Base-by-base conservation (phyloP, 202 grass and related monocot species). In the Cymbopogon flexuosus region DNA sequence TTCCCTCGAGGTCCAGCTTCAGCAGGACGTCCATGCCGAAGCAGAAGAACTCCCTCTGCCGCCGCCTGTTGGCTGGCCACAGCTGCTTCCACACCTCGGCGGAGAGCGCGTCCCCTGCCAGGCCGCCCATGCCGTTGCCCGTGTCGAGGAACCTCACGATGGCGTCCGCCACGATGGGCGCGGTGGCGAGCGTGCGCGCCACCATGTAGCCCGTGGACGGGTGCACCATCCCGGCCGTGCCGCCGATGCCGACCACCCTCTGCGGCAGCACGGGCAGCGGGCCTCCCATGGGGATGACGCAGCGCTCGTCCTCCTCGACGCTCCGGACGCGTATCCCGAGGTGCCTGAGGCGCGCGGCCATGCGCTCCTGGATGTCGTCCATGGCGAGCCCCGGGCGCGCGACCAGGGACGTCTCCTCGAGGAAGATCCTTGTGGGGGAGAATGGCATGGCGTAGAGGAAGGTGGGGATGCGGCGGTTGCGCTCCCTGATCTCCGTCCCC, bases 371-470 rank as follows among this genome's bases (percentile, higher is more conserved):
- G 87, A 97, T 97, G 84, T 94, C 95, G 51, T 94, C 92, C 89
- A 97, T 92, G 61, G 82, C 51, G 54, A 97, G 81, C 5, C 95
- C 92, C 21, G 95, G 95, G 35, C 95, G 90, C 66, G 92, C 95
- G 0, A 97, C 95, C 13, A 94, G 88, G 9, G 92, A 97, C 19
- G 95, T 97, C 83, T 97, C 95, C 80, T 97, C 92, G 79, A 97
- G 84, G 81, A 97, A 97, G 62, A 97, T 97, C 78, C 31, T 92
- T 4, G 82, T 94, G 33, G 86, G 80, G 3, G 95, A 97, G 71
- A 97, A 97, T 0, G 95, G 95, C 95, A 97, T 97, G 30, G 95
- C 95, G 69, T 97, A 97, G 31, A 97, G 85, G 86, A 97, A 97
- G 0, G 95, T 97, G 19, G 95, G 95, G 34, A 91, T 81, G 57